These are phyloP conservation scores for Dactylellina cionopaga DNA, from an alignment of 2,329 filamentous ascomycete genomes.

Conservation along the genomic window DNA sequence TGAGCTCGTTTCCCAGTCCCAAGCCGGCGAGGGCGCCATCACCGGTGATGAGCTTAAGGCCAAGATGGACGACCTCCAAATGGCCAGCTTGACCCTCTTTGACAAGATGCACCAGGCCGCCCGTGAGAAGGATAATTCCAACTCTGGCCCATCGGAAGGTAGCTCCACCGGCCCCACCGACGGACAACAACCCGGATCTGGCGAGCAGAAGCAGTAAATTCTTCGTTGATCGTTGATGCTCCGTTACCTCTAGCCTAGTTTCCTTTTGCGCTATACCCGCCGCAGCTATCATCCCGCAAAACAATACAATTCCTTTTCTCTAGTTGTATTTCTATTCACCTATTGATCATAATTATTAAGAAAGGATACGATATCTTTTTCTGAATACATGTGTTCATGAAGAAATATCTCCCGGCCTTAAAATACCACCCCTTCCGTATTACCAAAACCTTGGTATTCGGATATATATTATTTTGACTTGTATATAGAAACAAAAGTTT, in stretches of 20 bases:
- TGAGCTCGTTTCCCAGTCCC: slow-evolving; percentile 92
- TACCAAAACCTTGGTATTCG: slow-evolving; percentile 6
- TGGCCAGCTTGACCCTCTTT: slow-evolving; percentile 93
- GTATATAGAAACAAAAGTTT: slow-evolving; percentile 54
- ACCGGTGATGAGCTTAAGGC: slow-evolving; percentile 95
- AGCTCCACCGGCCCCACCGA: slow-evolving; percentile 64
- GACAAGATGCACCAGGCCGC: slow-evolving; percentile 99
- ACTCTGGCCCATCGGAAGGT: slow-evolving; percentile 67
- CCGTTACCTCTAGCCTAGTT: slow-evolving; percentile 28
- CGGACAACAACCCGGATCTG: slow-evolving; percentile 65
- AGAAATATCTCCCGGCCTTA: slow-evolving; percentile 53
- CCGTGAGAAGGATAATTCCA: slow-evolving; percentile 70
- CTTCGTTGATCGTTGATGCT: slow-evolving; percentile 21
- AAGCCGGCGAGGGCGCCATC: slow-evolving; percentile 85
- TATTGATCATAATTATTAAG: slow-evolving; percentile 54
- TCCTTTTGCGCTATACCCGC: slow-evolving; percentile 45
- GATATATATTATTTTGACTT: slow-evolving; percentile 46
- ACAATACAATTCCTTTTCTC: slow-evolving; percentile 36
- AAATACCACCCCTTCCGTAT: neutral
- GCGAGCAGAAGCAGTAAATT: slow-evolving; percentile 72
- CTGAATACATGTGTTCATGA: slow-evolving; percentile 54
- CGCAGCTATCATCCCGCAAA: slow-evolving; percentile 28
- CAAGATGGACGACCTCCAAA: slow-evolving; percentile 98
- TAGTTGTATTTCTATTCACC: slow-evolving; percentile 56
- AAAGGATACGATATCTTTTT: slow-evolving; percentile 54